Percentiles rank a stretch among this genome's conserved stretches.
Conservation (phyloP, 73 alveolate species). For the Paramecium caudatum region DNA sequence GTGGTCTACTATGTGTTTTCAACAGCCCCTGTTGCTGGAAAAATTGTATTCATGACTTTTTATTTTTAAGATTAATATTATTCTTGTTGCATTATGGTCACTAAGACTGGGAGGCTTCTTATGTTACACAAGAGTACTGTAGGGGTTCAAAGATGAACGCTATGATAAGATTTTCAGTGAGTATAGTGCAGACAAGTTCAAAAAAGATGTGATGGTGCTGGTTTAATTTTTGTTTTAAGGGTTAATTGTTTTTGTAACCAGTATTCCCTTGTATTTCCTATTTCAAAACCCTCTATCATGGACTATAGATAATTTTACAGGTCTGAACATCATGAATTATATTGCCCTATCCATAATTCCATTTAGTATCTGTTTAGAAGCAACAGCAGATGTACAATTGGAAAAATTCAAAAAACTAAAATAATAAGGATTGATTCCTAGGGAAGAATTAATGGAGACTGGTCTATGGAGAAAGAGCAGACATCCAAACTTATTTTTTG, state of each 20-base stretch:
- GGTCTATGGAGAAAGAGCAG: constrained; percentile 67
- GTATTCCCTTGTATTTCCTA: constrained; percentile 26
- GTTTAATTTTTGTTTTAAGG: constrained; percentile 21
- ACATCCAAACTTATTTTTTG: constrained; percentile 63
- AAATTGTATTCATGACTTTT: not conserved
- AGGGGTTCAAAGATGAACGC: constrained; percentile 19
- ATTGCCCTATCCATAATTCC: not conserved
- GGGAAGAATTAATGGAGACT: not conserved
- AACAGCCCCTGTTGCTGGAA: not conserved
- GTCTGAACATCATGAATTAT: constrained; percentile 3
- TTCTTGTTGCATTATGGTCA: constrained; percentile 37
- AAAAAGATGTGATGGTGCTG: constrained; percentile 9
- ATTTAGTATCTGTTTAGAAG: constrained; percentile 14
- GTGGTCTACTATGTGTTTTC: constrained; percentile 10
- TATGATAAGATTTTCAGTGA: constrained; percentile 39
- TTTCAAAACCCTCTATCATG: not conserved
- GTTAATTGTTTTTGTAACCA: constrained; percentile 28
- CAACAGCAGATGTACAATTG: constrained; percentile 30
- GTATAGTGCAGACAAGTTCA: not conserved
- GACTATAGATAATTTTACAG: not conserved
- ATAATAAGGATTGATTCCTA: not conserved
- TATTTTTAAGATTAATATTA: not conserved
- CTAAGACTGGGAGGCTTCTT: constrained; percentile 45
- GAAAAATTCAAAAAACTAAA: constrained; percentile 2
- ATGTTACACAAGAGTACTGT: not conserved